A percentile compares a stretch with the other conserved stretches of the same genome.
These are phyloP conservation scores for Pleurotus eryngii DNA, from an alignment of 768 basidiomycete species.

Conservation along the genomic window DNA sequence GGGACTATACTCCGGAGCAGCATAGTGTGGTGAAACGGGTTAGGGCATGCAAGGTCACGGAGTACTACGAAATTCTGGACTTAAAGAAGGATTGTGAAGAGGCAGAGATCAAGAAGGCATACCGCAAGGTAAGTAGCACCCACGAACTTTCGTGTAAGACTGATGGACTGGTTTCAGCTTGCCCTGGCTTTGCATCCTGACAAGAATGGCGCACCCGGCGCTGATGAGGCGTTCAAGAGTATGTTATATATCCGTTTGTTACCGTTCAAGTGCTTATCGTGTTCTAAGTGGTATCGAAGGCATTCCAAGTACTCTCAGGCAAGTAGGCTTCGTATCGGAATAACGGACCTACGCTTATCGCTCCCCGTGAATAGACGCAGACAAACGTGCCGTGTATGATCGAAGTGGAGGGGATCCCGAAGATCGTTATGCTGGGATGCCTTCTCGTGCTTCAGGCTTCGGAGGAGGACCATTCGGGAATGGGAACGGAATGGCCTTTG, in stretches of 20 bases:
- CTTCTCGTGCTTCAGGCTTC: slow-evolving; percentile 52
- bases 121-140: slow-evolving; percentile 72
- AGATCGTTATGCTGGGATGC: slow-evolving; percentile 70
- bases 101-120: slow-evolving; percentile 87
- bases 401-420: slow-evolving; percentile 87
- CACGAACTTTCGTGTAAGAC: background rate
- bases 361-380: slow-evolving; percentile 50
- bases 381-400: slow-evolving; percentile 88
- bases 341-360: too few species aligned
- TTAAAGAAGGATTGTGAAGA: slow-evolving; percentile 82
- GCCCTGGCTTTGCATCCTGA: slow-evolving; percentile 89
- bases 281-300: slow-evolving; percentile 88
- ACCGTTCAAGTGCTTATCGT: slow-evolving; percentile 6
- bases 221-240: slow-evolving; percentile 99
- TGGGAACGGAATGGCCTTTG: slow-evolving; percentile 44
- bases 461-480: slow-evolving; percentile 46
- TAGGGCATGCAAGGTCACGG: slow-evolving; percentile 77
- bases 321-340: slow-evolving; percentile 4
- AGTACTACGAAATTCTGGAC: slow-evolving; percentile 90
- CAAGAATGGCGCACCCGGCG: slow-evolving; percentile 96
- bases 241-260: slow-evolving; percentile 24
- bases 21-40: slow-evolving; percentile 81
- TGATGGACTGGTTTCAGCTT: slow-evolving; percentile 42
- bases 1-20: slow-evolving; percentile 88
- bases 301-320: slow-evolving; percentile 93